phyloP scores from a whole-genome alignment of 371 early-diverging fungal species.

The Batkoa obscura region DNA sequence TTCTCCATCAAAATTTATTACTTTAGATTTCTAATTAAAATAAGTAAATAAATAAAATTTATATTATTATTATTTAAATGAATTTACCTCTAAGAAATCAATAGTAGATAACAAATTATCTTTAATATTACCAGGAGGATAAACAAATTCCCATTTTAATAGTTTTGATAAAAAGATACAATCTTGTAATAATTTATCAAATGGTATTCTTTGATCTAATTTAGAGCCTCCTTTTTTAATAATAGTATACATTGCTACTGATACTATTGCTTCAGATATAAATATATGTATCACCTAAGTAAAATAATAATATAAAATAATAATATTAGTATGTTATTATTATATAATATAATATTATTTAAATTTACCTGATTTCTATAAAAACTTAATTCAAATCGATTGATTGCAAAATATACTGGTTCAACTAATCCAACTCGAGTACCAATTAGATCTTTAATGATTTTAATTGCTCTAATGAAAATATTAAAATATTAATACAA shows the following conservation, averaged over 20 bases:
- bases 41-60: no score
- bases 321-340: conserved; percentile 19
- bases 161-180: conserved; percentile 58
- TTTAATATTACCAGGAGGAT: conserved; percentile 52
- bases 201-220: conserved; percentile 28
- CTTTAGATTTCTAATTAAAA: conserved; percentile 25
- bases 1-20: conserved; percentile 28
- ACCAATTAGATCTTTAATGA: conserved; percentile 57
- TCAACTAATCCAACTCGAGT: conserved; percentile 58
- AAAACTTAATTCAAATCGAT: conserved; percentile 69
- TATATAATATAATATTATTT: neutral
- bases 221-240: conserved; percentile 55
- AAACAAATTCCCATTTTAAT: conserved; percentile 72
- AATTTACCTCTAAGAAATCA: conserved; percentile 28
- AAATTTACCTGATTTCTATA: conserved; percentile 52
- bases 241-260: conserved; percentile 56
- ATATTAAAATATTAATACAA: conserved; percentile 3
- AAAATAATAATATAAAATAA: no score
- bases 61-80: conserved; percentile 8
- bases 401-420: conserved; percentile 63
- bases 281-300: no score
- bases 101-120: conserved; percentile 45
- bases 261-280: conserved; percentile 46
- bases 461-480: conserved; percentile 30
- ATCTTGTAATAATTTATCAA: conserved; percentile 33